Base-by-base conservation (phyloP, 164 flowering plant species). In the Tetracentron sinense region DNA sequence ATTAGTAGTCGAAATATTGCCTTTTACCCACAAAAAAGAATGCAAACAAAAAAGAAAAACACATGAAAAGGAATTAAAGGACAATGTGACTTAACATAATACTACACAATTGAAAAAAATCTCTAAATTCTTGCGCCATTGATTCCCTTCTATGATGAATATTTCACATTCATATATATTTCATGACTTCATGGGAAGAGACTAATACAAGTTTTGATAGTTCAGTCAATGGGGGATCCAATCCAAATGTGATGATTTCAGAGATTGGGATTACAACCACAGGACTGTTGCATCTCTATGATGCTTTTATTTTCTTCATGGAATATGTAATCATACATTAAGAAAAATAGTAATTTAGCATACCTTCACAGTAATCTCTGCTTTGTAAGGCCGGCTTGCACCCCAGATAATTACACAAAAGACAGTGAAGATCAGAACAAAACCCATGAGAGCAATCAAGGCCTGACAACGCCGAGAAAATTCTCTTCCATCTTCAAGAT, bases 341-440 rank as follows among this genome's bases (percentile, higher is more conserved):
- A 33, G n/a, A n/a, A n/a, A n/a, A n/a, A n/a, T n/a, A n/a, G n/a
- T n/a, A n/a, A n/a, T n/a, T n/a, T n/a, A n/a, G n/a, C 42, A 52
- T 76, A 88, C 94, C 87, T 76, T 77, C 59, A 84, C 75, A 33
- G 38, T 31, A 33, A 88, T 59, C 35, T 66, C 64, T 27, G 87
- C 65, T 55, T 71, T 79, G 71, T 64, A 84, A 71, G 90, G 91
- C 56, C 81, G 66, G 54, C 87, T 79, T 19, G 85, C 88, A 2
- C 87, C 93, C 91, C 91, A 91, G 48, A 91, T 59, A 17, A 79
- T 74, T 21, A 82, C 74, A 55, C 87, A 88, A 51, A 88, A 79
- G 30, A 81, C 35, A 7, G 72, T 62, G 56, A 91, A 87, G 3
- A 82, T 33, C 14, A 70, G 27, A 15, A 55, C 66, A 51, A 86